Conservation (phyloP, 768 basidiomycete species). For the Paxillus involutus region DNA sequence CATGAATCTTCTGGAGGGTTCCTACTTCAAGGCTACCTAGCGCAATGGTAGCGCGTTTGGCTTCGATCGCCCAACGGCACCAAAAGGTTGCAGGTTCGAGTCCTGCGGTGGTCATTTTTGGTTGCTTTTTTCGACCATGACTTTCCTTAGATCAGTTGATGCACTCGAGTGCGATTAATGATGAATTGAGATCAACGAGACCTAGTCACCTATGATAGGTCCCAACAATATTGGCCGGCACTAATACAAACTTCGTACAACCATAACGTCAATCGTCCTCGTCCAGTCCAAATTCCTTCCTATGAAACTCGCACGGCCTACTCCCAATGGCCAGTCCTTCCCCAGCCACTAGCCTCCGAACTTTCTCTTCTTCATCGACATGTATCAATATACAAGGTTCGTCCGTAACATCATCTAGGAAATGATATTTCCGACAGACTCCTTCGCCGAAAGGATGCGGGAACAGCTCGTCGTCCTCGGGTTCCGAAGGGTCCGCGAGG, state of each 20-base stretch:
- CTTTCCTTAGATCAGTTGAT: no score
- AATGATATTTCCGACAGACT: conserved; percentile 62
- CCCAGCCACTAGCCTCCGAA: conserved; percentile 31
- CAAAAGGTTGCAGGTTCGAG: conserved; percentile 98
- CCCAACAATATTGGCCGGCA: neutral
- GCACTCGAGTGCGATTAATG: no score
- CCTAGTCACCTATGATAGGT: no score
- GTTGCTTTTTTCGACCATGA: conserved; percentile 2
- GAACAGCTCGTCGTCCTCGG: conserved; percentile 62
- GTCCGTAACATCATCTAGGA: conserved; percentile 57
- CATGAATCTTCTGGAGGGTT: neutral
- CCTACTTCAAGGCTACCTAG: conserved; percentile 60
- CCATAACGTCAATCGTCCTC: conserved; percentile 6
- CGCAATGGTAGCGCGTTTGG: conserved; percentile 97
- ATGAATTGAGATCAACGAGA: no score
- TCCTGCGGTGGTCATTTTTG: conserved; percentile 81
- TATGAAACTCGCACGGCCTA: conserved; percentile 64
- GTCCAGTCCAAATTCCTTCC: conserved; percentile 15
- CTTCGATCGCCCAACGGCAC: conserved; percentile 78
- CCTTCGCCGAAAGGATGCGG: conserved; percentile 73
- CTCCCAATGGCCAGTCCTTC: conserved; percentile 59
- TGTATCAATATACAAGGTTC: conserved; percentile 50
- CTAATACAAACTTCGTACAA: neutral
- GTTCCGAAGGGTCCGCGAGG: conserved; percentile 48
- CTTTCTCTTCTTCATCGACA: conserved; percentile 34